Evolutionary conservation across 306 rosid genomes (phyloP).

Genomic region (Quercus agrifolia): DNA sequence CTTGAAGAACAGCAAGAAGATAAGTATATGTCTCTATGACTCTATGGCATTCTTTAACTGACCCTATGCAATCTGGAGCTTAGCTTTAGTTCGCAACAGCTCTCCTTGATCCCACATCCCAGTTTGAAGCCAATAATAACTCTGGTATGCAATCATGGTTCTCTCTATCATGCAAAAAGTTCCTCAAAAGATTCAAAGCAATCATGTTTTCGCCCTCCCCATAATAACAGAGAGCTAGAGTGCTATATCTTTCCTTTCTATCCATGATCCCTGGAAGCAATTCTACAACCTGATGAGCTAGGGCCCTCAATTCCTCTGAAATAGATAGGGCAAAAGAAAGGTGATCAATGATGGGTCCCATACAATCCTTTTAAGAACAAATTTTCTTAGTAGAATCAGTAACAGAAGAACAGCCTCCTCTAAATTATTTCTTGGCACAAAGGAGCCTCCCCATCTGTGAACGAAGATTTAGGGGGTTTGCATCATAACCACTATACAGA

Average conservation of each 20-base stretch:
- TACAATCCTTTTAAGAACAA: constrained; percentile 38
- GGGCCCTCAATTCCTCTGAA: constrained; percentile 54
- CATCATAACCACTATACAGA: constrained; percentile 73
- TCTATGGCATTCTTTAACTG: constrained; percentile 60
- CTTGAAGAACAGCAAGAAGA: constrained; percentile 84
- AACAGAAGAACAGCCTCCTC: constrained; percentile 91
- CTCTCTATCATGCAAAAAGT: constrained; percentile 56
- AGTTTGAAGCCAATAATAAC: constrained; percentile 70
- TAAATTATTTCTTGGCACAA: constrained; percentile 77
- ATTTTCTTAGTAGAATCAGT: constrained; percentile 56
- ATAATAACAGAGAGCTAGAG: constrained; percentile 66
- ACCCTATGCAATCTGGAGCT: constrained; percentile 75
- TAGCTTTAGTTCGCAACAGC: constrained; percentile 77
- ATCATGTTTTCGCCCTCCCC: constrained; percentile 57
- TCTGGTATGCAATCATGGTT: constrained; percentile 44
- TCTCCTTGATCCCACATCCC: constrained; percentile 94
- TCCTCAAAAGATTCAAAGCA: constrained; percentile 78
- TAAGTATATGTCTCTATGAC: constrained; percentile 44
- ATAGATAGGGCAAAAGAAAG: constrained; percentile 73
- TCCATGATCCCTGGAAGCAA: constrained; percentile 66
- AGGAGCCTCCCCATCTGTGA: constrained; percentile 76
- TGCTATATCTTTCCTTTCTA: constrained; percentile 49
- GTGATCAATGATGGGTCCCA: constrained; percentile 90
- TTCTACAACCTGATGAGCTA: constrained; percentile 71
- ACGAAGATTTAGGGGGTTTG: constrained; percentile 73